Evolutionary conservation across 148 eudicot genomes (phyloP).

Genomic region (Cornus kousa): DNA sequence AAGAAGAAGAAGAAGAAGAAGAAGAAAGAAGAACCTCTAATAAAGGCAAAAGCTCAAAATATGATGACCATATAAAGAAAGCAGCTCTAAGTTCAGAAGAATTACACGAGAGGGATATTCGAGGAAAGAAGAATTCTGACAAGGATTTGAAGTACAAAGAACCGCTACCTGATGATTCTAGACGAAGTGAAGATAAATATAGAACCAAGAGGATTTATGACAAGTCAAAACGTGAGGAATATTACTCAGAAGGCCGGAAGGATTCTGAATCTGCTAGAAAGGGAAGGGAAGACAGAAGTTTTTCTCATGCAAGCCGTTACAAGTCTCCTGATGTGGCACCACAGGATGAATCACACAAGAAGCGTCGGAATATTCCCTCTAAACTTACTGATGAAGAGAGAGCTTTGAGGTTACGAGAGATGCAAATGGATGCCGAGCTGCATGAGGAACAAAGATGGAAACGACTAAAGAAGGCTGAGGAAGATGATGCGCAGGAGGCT

Average conservation of each 20-base stretch:
- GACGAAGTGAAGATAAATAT: constrained; percentile 18
- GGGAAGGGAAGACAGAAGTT: constrained; percentile 23
- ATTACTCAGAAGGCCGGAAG: constrained; percentile 14
- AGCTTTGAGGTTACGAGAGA: constrained; percentile 77
- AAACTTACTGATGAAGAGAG: constrained; percentile 90
- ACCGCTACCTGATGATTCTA: constrained; percentile 22
- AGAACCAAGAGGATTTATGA: constrained; percentile 25
- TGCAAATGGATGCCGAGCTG: constrained; percentile 86
- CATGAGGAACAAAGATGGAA: constrained; percentile 95
- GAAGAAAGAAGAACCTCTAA: constrained; percentile 33
- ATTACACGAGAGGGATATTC: constrained; percentile 26
- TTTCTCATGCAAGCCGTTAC: constrained; percentile 18
- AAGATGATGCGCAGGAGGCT: constrained; percentile 77
- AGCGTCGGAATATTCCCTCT: constrained; percentile 36
- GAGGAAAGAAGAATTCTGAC: constrained; percentile 25
- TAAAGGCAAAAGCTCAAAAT: constrained; percentile 30
- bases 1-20: background rate
- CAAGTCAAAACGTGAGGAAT: constrained; percentile 26
- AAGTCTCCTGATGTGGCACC: constrained; percentile 21
- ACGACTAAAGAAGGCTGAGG: constrained; percentile 81
- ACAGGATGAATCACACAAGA: constrained; percentile 32
- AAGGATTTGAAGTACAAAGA: constrained; percentile 29
- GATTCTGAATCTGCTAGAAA: constrained; percentile 18
- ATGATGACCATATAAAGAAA: constrained; percentile 21
- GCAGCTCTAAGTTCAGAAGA: constrained; percentile 31